phyloP scores from a whole-genome alignment of 176 grass and related monocot genomes.

The Oryza meridionalis region DNA sequence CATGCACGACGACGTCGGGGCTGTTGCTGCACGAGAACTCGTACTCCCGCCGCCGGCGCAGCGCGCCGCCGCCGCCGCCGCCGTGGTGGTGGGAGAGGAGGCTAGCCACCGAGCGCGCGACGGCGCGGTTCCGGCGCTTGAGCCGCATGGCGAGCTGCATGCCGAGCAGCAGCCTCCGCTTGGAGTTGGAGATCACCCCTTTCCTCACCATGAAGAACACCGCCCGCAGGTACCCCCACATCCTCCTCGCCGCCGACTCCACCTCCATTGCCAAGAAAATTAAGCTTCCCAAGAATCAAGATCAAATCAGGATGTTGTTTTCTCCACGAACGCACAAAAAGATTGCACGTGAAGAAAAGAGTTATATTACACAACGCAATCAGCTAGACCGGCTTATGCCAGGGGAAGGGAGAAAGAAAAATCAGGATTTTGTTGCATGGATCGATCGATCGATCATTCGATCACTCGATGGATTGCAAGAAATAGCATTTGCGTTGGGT shows the following conservation, averaged over 20 bases:
- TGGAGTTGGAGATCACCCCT: slow-evolving; percentile 72
- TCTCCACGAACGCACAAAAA: no score
- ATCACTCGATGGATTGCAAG: neutral
- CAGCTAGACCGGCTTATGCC: no score
- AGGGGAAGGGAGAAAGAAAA: neutral
- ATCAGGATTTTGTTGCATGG: neutral
- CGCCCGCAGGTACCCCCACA: slow-evolving; percentile 76
- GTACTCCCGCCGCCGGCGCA: slow-evolving; percentile 53
- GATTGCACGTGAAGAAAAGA: no score
- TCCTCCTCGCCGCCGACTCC: slow-evolving; percentile 55
- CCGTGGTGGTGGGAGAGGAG: slow-evolving; percentile 59
- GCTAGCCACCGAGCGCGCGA: slow-evolving; percentile 53
- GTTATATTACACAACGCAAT: no score
- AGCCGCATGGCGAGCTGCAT: slow-evolving; percentile 56
- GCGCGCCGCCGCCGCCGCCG: neutral
- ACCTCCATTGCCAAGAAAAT: slow-evolving; percentile 47
- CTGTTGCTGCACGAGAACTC: slow-evolving; percentile 95
- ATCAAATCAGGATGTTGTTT: neutral
- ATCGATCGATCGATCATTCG: neutral
- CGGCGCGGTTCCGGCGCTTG: slow-evolving; percentile 73
- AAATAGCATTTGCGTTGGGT: neutral
- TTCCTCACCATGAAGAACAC: slow-evolving; percentile 88
- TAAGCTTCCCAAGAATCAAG: neutral
- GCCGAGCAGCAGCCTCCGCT: slow-evolving; percentile 68
- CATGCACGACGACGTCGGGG: slow-evolving; percentile 40